Evolutionary conservation across 768 basidiomycete genomes (phyloP).

Genomic region (Kwoniella sp.): DNA sequence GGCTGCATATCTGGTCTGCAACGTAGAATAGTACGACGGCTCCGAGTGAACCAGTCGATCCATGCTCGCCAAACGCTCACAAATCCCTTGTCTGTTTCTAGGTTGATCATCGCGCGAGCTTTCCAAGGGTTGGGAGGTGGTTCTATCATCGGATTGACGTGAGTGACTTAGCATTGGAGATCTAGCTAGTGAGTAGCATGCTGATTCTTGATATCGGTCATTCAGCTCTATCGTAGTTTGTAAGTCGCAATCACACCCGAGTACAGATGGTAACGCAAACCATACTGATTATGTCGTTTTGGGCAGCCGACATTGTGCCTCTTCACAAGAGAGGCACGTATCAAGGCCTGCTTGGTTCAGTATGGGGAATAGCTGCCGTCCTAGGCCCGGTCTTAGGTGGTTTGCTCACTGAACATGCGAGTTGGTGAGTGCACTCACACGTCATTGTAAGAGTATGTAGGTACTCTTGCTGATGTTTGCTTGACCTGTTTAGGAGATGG

Average conservation of each 20-base stretch:
- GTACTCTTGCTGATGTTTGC: not conserved
- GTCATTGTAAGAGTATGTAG: no score
- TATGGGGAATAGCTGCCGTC: slow-evolving; percentile 75
- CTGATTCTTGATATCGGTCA: not conserved
- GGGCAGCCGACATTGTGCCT: slow-evolving; percentile 73
- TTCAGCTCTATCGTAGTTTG: slow-evolving; percentile 36
- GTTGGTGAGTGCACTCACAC: slow-evolving; percentile 25
- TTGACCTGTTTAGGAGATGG: slow-evolving; percentile 50
- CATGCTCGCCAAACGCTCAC: no score
- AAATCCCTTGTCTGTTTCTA: no score
- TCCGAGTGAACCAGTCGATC: no score
- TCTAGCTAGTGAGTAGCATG: not conserved
- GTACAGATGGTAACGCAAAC: not conserved
- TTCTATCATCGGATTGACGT: slow-evolving; percentile 46
- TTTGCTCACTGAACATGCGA: slow-evolving; percentile 31
- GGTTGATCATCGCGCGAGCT: slow-evolving; percentile 42
- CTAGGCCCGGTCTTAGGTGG: slow-evolving; percentile 80
- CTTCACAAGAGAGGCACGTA: slow-evolving; percentile 79
- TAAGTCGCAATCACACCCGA: slow-evolving; percentile 13
- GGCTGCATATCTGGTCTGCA: not conserved
- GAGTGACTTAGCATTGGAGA: slow-evolving; percentile 4
- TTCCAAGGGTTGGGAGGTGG: slow-evolving; percentile 52
- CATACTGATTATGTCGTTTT: no score
- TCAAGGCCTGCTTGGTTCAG: slow-evolving; percentile 63
- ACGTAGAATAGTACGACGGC: no score